Conservation (phyloP, 2,329 filamentous ascomycete species). For the Cryoendolithus antarcticus region DNA sequence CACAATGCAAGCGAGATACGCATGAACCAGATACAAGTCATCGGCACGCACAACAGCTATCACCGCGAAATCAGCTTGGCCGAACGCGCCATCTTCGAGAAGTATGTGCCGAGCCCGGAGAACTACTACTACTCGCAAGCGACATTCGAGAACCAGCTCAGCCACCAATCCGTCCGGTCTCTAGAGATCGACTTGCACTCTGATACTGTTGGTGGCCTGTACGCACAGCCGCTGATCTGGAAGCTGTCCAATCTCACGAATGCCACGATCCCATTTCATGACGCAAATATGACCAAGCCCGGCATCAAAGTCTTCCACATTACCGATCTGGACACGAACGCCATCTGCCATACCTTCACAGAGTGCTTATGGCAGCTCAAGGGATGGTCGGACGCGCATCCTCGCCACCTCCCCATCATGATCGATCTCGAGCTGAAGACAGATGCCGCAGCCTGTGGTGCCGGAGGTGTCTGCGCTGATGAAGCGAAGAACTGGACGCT, state of each 20-base stretch:
- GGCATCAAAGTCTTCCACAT: conserved; percentile 41
- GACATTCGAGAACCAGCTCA: conserved; percentile 31
- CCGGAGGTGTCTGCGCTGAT: conserved; percentile 27
- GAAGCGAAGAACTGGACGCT: conserved; percentile 34
- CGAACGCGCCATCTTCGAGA: conserved; percentile 31
- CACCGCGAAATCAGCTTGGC: conserved; percentile 33
- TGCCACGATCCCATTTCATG: conserved; percentile 25
- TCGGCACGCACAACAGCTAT: conserved; percentile 42
- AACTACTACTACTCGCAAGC: conserved; percentile 40
- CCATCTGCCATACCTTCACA: conserved; percentile 35
- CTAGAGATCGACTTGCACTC: conserved; percentile 39
- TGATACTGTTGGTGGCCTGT: conserved; percentile 37
- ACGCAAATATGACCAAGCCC: conserved; percentile 28
- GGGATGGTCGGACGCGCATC: conserved; percentile 33
- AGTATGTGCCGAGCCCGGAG: conserved; percentile 25
- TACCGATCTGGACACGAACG: conserved; percentile 36
- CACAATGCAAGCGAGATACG: conserved; percentile 21
- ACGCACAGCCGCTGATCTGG: conserved; percentile 34
- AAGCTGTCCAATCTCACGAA: conserved; percentile 27
- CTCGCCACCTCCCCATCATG: conserved; percentile 33
- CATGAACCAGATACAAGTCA: conserved; percentile 41
- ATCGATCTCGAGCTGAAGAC: conserved; percentile 41
- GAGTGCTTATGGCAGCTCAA: conserved; percentile 33
- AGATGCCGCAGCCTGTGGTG: conserved; percentile 22
- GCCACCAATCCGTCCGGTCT: conserved; percentile 34